Evolutionary conservation across 2,329 filamentous ascomycete species (phyloP).

Genomic region (Chrysoporthe austroafricana): DNA sequence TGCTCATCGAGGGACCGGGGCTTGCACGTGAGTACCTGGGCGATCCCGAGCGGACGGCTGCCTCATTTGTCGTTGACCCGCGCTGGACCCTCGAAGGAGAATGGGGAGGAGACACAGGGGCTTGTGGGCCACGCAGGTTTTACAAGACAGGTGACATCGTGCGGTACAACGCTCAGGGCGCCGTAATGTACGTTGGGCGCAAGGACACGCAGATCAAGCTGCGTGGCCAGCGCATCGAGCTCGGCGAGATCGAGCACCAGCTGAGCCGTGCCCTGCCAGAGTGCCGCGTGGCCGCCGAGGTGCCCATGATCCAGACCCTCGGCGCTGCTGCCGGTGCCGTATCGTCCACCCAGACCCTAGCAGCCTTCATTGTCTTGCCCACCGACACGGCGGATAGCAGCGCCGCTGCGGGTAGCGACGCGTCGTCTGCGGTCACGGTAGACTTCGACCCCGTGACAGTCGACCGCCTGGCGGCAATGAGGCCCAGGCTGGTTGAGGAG

Average conservation of each 20-base stretch:
- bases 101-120: not conserved
- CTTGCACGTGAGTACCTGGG: constrained; percentile 66
- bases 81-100: constrained; percentile 20
- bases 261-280: constrained; percentile 38
- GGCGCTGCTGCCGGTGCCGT: too few species aligned
- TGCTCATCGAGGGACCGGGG: constrained; percentile 61
- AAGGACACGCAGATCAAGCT: constrained; percentile 73
- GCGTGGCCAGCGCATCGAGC: constrained; percentile 67
- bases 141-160: constrained; percentile 65
- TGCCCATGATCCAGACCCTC: too few species aligned
- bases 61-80: constrained; percentile 54
- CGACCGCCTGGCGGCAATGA: too few species aligned
- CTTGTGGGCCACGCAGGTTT: constrained; percentile 33
- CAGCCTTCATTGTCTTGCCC: too few species aligned
- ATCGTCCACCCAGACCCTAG: too few species aligned
- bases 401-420: too few species aligned
- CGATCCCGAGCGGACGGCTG: constrained; percentile 59
- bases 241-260: constrained; percentile 58
- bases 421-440: too few species aligned
- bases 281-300: too few species aligned
- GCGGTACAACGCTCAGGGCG: constrained; percentile 51
- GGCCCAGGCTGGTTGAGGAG: too few species aligned
- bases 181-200: constrained; percentile 58
- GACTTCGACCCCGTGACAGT: too few species aligned
- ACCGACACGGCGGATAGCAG: too few species aligned